Conservation (phyloP, 768 basidiomycete genomes). For the Hortiboletus flavorubellus region DNA sequence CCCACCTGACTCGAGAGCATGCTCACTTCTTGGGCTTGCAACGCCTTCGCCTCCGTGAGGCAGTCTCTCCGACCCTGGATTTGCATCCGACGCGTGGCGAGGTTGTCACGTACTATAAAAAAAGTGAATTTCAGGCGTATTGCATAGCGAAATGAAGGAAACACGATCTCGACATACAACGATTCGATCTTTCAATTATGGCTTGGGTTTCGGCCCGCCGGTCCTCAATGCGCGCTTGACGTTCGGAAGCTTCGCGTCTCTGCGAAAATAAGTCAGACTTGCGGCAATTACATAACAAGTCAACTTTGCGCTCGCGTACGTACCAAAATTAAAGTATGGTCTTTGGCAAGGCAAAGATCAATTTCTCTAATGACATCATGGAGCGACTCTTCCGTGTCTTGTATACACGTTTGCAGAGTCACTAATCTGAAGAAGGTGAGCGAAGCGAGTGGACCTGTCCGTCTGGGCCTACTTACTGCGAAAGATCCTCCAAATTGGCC, state of each 20-base stretch:
- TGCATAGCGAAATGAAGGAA: slow-evolving; percentile 20
- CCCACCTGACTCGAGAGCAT: slow-evolving; percentile 28
- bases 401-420: slow-evolving; percentile 49
- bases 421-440: slow-evolving; percentile 41
- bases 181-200: slow-evolving; percentile 42
- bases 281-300: slow-evolving; percentile 25
- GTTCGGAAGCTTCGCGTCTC: slow-evolving; percentile 69
- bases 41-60: slow-evolving; percentile 42
- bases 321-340: slow-evolving; percentile 42
- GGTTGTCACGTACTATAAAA: slow-evolving; percentile 41
- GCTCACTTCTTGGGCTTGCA: slow-evolving; percentile 33
- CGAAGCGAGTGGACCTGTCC: neutral
- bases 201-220: slow-evolving; percentile 41
- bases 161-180: slow-evolving; percentile 40
- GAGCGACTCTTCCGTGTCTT: slow-evolving; percentile 49
- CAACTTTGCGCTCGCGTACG: slow-evolving; percentile 4
- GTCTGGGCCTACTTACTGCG: slow-evolving; percentile 50
- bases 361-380: slow-evolving; percentile 46
- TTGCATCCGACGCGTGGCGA: slow-evolving; percentile 42
- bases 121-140: slow-evolving; percentile 9
- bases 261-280: slow-evolving; percentile 32
- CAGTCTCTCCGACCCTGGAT: slow-evolving; percentile 45
- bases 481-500: slow-evolving; percentile 64
- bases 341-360: slow-evolving; percentile 44
- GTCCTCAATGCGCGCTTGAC: slow-evolving; percentile 51